Base-by-base conservation (phyloP, 169 alveolate genomes). In the Theileria sp. region DNA sequence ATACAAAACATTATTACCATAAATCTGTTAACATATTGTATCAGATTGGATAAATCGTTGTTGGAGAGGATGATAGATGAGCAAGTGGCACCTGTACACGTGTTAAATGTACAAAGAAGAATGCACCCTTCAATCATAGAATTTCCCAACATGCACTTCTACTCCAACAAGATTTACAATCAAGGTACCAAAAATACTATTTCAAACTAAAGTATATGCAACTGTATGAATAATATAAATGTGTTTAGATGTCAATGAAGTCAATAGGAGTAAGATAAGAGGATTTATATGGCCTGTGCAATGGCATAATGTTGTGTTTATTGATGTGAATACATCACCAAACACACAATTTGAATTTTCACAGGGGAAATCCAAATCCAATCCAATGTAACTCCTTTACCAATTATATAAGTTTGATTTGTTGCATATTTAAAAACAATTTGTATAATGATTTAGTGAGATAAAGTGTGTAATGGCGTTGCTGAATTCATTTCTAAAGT, bases 41-140 rank as follows among this genome's bases (percentile, higher is more conserved):
- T 66, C n/a, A 93, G 94, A 58, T 92, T 93, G 67, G 88, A 91
- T 71, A 91, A 92, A 64, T 94, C 98, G 5, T 92, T 96, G 25
- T 89, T 96, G 74, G 97, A 94, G 77, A 79, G 98, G 51, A 84
- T 96, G 80, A 95, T 90, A 44, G 66, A 75, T 50, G 87, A 88
- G 58, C 77, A 79, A 64, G 86, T 85, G 64, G 87, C 88, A n/a
- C 89, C 89, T 50, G 94, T 93, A 25, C 88, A 76, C 77, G 82
- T 96, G 86, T 92, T 96, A 74, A 90, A 94, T 69, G 94, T 92
- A 66, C 98, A 98, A 87, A 94, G 98, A 36, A 91, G 99, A 75
- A 98, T 98, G 99, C 99, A 98, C 75, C 97, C 99, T 21, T 92
- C 92, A 60, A 96, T 98, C 19, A 95, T 98, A 13, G 95, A 92